Evolutionary conservation across 2,329 filamentous ascomycete genomes (phyloP).

Genomic region (Phialophora chinensis): DNA sequence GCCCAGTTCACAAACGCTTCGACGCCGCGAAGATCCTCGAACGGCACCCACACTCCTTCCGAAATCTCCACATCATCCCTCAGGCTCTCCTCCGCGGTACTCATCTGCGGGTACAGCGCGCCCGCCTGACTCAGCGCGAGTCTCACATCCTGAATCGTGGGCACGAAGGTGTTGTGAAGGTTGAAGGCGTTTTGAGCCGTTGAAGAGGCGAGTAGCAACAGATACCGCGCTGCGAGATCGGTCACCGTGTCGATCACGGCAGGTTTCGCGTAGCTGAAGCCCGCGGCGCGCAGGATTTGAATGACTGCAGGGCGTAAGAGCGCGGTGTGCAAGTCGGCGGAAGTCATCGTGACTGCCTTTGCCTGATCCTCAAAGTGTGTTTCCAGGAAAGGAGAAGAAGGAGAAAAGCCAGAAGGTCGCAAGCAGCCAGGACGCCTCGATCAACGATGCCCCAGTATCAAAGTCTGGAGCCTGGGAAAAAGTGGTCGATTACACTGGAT

Average conservation of each 20-base stretch:
- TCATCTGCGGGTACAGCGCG: constrained; percentile 71
- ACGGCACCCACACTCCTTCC: constrained; percentile 39
- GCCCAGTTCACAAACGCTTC: constrained; percentile 83
- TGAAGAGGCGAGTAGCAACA: constrained; percentile 73
- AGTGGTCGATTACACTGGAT: not conserved
- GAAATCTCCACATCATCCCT: constrained; percentile 55
- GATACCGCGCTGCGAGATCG: constrained; percentile 82
- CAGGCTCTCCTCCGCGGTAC: constrained; percentile 72
- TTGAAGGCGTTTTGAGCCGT: constrained; percentile 74
- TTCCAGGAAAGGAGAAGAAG: not conserved
- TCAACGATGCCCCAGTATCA: not conserved
- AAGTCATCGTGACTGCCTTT: constrained; percentile 50
- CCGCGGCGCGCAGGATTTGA: constrained; percentile 88
- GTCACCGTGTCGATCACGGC: constrained; percentile 86
- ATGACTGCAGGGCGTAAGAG: constrained; percentile 85
- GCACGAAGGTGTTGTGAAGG: constrained; percentile 69
- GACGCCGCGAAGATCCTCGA: constrained; percentile 77
- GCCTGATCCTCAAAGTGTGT: not conserved
- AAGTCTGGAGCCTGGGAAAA: not conserved
- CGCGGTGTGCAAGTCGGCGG: constrained; percentile 68
- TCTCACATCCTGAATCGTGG: constrained; percentile 77
- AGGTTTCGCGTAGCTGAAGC: constrained; percentile 82
- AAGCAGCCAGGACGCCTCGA: constrained; percentile 15
- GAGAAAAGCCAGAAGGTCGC: constrained; percentile 4
- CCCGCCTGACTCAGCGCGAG: constrained; percentile 84